Conservation (phyloP, 305 asterid genomes). For the Coffea humblotiana region DNA sequence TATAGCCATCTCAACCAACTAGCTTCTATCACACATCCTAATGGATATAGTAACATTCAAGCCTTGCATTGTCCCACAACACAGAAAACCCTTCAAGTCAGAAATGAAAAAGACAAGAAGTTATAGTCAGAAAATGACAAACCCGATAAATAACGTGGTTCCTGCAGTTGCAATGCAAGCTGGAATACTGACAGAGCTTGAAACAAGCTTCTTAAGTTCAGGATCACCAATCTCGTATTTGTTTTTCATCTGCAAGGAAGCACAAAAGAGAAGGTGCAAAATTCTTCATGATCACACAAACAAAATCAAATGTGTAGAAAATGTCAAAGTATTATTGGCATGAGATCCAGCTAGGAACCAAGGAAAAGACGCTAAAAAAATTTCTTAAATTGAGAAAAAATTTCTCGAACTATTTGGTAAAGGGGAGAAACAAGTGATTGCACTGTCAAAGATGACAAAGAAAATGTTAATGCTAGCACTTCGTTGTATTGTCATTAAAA, state of each 20-base stretch:
- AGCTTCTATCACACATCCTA: neutral
- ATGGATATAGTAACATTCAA: neutral
- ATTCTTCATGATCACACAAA: no score
- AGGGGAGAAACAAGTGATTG: neutral
- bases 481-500: neutral
- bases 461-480: neutral
- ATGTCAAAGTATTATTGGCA: no score
- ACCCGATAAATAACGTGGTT: conserved; percentile 77
- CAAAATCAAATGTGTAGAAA: no score
- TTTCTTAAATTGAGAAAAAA: no score
- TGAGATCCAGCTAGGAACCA: no score
- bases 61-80: neutral
- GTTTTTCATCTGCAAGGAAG: conserved; percentile 62
- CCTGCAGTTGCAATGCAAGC: conserved; percentile 89
- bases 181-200: conserved; percentile 62
- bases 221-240: conserved; percentile 51
- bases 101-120: conserved; percentile 9
- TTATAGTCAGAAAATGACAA: conserved; percentile 22
- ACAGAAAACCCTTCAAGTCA: neutral
- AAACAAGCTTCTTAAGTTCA: conserved; percentile 60
- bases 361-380: no score
- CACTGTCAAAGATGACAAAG: neutral
- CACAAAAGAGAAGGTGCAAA: neutral
- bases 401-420: neutral
- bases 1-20: neutral